A percentile compares a stretch with the other conserved stretches of the same genome.
Evolutionary conservation across 2,329 filamentous ascomycete genomes (phyloP).

Genomic region (Colletotrichum higginsianum): DNA sequence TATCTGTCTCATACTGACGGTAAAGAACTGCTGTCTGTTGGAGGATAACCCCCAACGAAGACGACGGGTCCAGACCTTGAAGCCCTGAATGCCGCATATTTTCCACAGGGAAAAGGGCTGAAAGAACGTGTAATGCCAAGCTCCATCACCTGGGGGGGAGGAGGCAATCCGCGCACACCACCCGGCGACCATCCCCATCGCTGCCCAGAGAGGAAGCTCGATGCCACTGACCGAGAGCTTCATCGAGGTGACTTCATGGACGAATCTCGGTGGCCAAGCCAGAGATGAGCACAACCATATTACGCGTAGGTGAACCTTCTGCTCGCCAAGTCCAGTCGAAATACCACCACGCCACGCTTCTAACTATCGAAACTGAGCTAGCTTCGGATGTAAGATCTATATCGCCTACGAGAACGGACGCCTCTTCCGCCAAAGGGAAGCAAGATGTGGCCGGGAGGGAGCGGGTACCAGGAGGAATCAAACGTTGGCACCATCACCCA

Average conservation of each 20-base stretch:
- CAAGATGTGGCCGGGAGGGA: background rate
- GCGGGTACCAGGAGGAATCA: conserved; percentile 9
- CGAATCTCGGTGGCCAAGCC: background rate
- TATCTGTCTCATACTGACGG: background rate
- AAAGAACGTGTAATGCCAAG: conserved; percentile 13
- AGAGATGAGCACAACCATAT: background rate
- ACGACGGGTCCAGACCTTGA: background rate
- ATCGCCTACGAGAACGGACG: conserved; percentile 12
- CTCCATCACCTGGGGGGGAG: background rate
- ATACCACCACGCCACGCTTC: background rate
- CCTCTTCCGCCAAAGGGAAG: conserved; percentile 3
- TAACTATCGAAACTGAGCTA: background rate
- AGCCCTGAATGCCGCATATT: background rate
- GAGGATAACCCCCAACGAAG: conserved; percentile 3
- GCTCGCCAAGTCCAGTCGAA: background rate
- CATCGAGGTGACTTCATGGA: background rate
- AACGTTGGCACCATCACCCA: conserved; percentile 19
- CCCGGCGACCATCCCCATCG: background rate
- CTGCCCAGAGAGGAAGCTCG: conserved; percentile 9
- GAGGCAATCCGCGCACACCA: background rate
- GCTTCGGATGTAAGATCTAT: conserved; percentile 19
- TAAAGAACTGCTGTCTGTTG: background rate
- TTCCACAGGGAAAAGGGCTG: background rate
- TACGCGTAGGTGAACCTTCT: background rate
- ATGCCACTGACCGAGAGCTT: conserved; percentile 4